A percentile compares a stretch with the other conserved stretches of the same genome.
Evolutionary conservation across 129 eudicot genomes (phyloP).

Genomic region (Saposhnikovia divaricata): DNA sequence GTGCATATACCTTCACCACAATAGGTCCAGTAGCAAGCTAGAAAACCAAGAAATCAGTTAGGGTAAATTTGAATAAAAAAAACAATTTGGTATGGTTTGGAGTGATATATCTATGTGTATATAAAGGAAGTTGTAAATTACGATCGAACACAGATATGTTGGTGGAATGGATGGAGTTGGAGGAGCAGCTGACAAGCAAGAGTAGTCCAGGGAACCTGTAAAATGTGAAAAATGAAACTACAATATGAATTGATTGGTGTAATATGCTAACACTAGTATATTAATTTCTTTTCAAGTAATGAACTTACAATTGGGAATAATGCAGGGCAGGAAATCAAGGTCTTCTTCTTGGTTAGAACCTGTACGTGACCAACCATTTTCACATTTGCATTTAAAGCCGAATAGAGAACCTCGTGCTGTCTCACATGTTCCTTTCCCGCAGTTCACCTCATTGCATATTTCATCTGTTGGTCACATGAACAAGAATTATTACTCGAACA

Average conservation of each 20-base stretch:
- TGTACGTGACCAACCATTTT: slow-evolving; percentile 59
- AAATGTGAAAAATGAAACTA: neutral
- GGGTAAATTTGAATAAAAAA: neutral
- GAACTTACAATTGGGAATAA: slow-evolving; percentile 55
- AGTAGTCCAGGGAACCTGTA: slow-evolving; percentile 68
- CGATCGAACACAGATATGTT: slow-evolving; percentile 37
- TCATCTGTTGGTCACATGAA: slow-evolving; percentile 17
- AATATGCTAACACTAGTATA: neutral
- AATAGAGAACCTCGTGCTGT: slow-evolving; percentile 29
- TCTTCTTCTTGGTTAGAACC: slow-evolving; percentile 34
- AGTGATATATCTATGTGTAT: neutral
- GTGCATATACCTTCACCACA: slow-evolving; percentile 84
- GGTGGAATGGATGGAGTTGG: slow-evolving; percentile 49
- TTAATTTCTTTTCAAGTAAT: no score
- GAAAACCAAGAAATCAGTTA: neutral
- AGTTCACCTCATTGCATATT: slow-evolving; percentile 49
- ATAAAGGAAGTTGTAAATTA: neutral
- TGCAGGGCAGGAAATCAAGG: slow-evolving; percentile 70
- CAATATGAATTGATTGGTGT: neutral
- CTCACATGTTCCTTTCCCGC: slow-evolving; percentile 79
- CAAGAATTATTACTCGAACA: neutral
- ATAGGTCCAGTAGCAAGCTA: slow-evolving; percentile 82
- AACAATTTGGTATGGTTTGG: neutral
- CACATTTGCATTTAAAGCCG: slow-evolving; percentile 52
- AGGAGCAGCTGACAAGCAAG: slow-evolving; percentile 87